Conservation (phyloP, 225 moss, liverwort and hornwort genomes). For the Ulota crispa region DNA sequence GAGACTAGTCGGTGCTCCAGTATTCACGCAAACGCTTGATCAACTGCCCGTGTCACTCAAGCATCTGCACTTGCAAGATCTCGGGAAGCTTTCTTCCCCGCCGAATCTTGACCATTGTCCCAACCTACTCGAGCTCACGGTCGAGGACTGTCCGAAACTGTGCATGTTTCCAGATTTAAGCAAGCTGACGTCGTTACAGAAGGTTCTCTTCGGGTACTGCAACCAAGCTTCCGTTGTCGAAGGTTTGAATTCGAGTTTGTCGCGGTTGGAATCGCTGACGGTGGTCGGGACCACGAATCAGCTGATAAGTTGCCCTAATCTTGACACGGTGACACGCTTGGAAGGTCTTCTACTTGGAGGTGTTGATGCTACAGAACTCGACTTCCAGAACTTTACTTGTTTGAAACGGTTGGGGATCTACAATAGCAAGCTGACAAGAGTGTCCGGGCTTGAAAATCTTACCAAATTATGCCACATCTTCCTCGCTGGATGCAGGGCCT, state of each 20-base stretch:
- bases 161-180: not conserved
- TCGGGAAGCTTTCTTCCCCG: not conserved
- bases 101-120: not conserved
- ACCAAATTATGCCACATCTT: not conserved
- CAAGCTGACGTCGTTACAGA: not conserved
- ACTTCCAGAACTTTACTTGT: not conserved
- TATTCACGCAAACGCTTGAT: not conserved
- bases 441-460: not conserved
- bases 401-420: not conserved
- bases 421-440: not conserved
- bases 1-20: not conserved
- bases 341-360: not conserved
- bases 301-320: not conserved
- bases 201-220: not conserved
- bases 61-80: not conserved
- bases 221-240: not conserved
- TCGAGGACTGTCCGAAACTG: not conserved
- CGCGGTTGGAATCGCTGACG: not conserved
- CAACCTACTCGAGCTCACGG: not conserved
- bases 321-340: not conserved
- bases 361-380: not conserved
- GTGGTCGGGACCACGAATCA: not conserved
- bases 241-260: not conserved
- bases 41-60: not conserved
- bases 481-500: not conserved